Evolutionary conservation across 202 grass and related monocot genomes (phyloP).

Genomic region (Eragrostis tef): DNA sequence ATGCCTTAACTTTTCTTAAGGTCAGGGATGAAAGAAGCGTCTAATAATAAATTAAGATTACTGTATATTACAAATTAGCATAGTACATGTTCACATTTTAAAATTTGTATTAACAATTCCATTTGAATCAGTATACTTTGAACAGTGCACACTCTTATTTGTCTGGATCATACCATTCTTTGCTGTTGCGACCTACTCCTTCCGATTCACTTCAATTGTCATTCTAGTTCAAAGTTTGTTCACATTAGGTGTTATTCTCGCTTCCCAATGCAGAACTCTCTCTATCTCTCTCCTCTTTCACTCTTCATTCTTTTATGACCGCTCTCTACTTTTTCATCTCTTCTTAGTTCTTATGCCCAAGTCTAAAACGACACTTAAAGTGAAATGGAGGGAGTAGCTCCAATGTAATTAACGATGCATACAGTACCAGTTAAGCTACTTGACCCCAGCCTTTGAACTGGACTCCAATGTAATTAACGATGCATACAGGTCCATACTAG

Average conservation of each 20-base stretch:
- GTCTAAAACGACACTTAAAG: too few species aligned
- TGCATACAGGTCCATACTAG: background rate
- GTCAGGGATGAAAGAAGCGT: background rate
- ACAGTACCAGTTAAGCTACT: constrained; percentile 15
- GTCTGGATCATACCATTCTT: background rate
- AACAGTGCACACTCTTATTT: background rate
- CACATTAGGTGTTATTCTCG: too few species aligned
- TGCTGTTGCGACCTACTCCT: background rate
- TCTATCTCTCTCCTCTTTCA: too few species aligned
- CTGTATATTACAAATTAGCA: background rate
- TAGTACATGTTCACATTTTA: background rate
- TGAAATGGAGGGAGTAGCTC: background rate
- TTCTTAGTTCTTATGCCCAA: too few species aligned
- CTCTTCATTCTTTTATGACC: too few species aligned
- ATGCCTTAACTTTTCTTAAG: background rate
- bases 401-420: constrained; percentile 5
- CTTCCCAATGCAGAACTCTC: too few species aligned
- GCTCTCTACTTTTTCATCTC: too few species aligned
- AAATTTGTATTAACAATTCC: background rate
- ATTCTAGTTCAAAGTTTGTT: too few species aligned
- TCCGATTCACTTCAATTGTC: too few species aligned
- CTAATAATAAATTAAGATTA: background rate
- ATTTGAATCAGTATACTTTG: background rate
- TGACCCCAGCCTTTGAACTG: constrained; percentile 16
- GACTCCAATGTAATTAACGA: too few species aligned